These are phyloP conservation scores for Chenopodium quinoa DNA, from an alignment of 148 eudicot genomes.

Conservation along the genomic window DNA sequence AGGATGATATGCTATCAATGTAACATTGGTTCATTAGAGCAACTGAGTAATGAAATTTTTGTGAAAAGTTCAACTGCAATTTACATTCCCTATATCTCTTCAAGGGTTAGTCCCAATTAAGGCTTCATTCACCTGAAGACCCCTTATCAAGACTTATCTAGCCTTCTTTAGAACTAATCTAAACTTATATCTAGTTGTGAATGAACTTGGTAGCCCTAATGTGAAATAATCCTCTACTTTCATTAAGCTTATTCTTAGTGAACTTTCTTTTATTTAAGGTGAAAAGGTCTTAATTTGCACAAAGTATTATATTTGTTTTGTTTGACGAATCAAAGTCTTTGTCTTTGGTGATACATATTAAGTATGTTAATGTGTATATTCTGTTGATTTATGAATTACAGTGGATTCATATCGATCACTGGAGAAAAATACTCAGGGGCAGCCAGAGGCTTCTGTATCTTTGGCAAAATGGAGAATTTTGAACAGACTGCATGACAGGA, in stretches of 20 bases:
- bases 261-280: background rate
- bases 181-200: background rate
- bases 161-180: background rate
- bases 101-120: background rate
- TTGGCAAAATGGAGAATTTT: conserved; percentile 95
- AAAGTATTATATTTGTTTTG: background rate
- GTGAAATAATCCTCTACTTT: background rate
- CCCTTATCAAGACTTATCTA: background rate
- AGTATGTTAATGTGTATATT: conserved; percentile 5
- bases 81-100: background rate
- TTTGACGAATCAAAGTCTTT: background rate
- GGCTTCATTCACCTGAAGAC: background rate
- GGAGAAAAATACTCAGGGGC: conserved; percentile 79
- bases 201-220: background rate
- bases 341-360: background rate
- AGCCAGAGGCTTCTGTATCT: conserved; percentile 53
- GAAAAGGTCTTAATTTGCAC: background rate
- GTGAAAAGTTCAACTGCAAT: background rate
- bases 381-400: conserved; percentile 33
- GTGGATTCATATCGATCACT: conserved; percentile 89
- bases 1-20: background rate
- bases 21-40: background rate
- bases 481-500: conserved; percentile 93
- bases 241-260: background rate
- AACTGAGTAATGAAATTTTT: background rate